Percentiles rank a stretch among this genome's conserved stretches.
These are phyloP conservation scores for Pyronema domesticum DNA, from an alignment of 495 filamentous ascomycete genomes.

Conservation along the genomic window DNA sequence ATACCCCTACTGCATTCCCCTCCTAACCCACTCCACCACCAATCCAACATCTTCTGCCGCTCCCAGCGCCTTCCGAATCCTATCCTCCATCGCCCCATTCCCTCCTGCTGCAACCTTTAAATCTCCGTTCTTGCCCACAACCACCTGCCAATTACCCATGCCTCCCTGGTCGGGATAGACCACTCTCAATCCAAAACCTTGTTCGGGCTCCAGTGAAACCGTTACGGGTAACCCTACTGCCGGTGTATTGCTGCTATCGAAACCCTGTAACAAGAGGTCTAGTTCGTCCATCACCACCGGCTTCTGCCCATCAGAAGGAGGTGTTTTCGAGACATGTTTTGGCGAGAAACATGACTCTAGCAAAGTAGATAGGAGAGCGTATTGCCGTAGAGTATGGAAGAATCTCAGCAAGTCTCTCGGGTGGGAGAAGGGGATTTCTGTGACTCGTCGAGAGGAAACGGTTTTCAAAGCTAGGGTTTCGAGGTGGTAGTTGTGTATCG, in stretches of 20 bases:
- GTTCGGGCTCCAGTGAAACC: neutral
- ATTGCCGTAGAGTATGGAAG: slow-evolving; percentile 59
- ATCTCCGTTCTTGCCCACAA: slow-evolving; percentile 2
- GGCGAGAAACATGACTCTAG: slow-evolving; percentile 41
- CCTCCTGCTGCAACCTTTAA: neutral
- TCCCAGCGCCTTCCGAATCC: neutral
- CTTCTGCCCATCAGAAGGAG: neutral
- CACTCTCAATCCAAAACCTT: neutral
- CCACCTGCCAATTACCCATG: neutral
- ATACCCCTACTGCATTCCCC: no score
- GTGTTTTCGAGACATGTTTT: neutral
- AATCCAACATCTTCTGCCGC: neutral
- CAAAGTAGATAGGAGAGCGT: slow-evolving; percentile 46
- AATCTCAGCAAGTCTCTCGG: slow-evolving; percentile 67
- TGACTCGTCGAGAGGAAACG: slow-evolving; percentile 48
- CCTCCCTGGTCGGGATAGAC: neutral
- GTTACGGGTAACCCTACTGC: neutral
- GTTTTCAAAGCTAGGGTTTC: slow-evolving; percentile 41
- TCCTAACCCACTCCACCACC: slow-evolving; percentile 1
- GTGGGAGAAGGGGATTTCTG: slow-evolving; percentile 65
- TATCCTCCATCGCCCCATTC: neutral
- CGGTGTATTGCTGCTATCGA: no score
- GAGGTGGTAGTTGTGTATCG: slow-evolving; percentile 47
- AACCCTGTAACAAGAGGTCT: neutral
- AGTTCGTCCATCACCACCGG: neutral